These are phyloP conservation scores for Debaryomyces coudertii DNA, from an alignment of 1,139 yeast genomes.

Conservation along the genomic window DNA sequence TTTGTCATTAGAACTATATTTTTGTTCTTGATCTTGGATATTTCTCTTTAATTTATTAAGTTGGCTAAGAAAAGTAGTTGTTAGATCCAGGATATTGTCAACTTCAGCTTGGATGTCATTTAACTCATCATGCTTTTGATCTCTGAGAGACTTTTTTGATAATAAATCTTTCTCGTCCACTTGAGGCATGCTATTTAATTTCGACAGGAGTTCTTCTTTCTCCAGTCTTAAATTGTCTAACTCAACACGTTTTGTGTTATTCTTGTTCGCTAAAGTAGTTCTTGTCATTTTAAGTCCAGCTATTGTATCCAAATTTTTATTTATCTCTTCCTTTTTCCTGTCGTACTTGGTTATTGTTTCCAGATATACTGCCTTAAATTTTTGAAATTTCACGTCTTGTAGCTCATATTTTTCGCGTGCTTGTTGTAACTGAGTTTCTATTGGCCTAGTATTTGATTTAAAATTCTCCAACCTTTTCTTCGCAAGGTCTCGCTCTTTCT, in stretches of 20 bases:
- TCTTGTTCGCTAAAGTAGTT: slow-evolving; percentile 21
- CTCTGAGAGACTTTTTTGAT: slow-evolving; percentile 17
- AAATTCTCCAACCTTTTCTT: slow-evolving; percentile 37
- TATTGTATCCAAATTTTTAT: slow-evolving; percentile 23
- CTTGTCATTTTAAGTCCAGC: slow-evolving; percentile 23
- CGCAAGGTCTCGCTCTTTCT: slow-evolving; percentile 45
- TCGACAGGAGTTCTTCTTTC: slow-evolving; percentile 18
- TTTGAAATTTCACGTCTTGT: slow-evolving; percentile 1
- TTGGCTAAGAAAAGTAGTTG: slow-evolving; percentile 23
- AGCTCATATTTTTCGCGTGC: slow-evolving; percentile 10
- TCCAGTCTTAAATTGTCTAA: slow-evolving; percentile 24
- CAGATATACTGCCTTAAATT: neutral
- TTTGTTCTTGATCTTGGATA: slow-evolving; percentile 24
- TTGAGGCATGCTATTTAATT: slow-evolving; percentile 17
- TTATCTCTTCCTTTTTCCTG: slow-evolving; percentile 17
- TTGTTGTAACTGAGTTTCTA: slow-evolving; percentile 22
- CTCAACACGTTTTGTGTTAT: slow-evolving; percentile 28
- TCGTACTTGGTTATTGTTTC: slow-evolving; percentile 5
- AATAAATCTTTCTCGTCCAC: slow-evolving; percentile 23
- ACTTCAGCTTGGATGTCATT: slow-evolving; percentile 19
- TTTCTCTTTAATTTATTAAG: slow-evolving; percentile 22
- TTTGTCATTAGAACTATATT: slow-evolving; percentile 54
- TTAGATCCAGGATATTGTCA: slow-evolving; percentile 25
- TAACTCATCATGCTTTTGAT: slow-evolving; percentile 18
- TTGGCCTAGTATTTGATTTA: slow-evolving; percentile 33